phyloP scores from a whole-genome alignment of 2,329 filamentous ascomycete species.

The Apiospora pterosperma region DNA sequence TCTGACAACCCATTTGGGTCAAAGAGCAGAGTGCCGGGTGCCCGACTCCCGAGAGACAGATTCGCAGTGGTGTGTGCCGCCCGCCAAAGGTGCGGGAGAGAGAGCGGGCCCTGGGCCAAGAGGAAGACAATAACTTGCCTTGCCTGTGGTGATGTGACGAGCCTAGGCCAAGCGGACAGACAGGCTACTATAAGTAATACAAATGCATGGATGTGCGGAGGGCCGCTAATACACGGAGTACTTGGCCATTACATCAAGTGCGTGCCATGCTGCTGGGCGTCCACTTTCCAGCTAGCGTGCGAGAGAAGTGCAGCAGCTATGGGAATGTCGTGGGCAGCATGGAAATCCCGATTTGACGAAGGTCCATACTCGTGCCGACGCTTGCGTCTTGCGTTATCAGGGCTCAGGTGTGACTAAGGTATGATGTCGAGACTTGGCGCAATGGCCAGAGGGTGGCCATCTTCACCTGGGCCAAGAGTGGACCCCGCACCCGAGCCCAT shows the following conservation, averaged over 20 bases:
- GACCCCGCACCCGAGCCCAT: background rate
- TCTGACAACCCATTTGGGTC: background rate
- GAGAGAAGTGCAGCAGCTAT: background rate
- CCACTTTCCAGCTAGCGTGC: background rate
- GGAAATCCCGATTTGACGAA: background rate
- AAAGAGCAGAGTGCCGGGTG: background rate
- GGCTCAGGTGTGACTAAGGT: background rate
- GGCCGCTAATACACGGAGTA: background rate
- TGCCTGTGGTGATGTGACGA: background rate
- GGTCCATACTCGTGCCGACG: background rate
- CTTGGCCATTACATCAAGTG: background rate
- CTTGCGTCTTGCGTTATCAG: background rate
- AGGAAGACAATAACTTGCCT: background rate
- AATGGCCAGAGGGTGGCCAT: background rate
- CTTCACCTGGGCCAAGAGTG: background rate
- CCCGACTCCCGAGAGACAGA: background rate
- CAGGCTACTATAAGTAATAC: no score
- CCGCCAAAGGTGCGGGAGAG: background rate
- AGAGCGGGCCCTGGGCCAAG: background rate
- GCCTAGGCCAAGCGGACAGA: background rate
- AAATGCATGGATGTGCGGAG: background rate
- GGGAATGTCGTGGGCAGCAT: background rate
- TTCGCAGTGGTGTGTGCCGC: background rate
- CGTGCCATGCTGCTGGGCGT: background rate
- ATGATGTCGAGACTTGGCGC: conserved; percentile 2